Conservation (phyloP, 768 basidiomycete genomes). For the Trametes cinnabarina region DNA sequence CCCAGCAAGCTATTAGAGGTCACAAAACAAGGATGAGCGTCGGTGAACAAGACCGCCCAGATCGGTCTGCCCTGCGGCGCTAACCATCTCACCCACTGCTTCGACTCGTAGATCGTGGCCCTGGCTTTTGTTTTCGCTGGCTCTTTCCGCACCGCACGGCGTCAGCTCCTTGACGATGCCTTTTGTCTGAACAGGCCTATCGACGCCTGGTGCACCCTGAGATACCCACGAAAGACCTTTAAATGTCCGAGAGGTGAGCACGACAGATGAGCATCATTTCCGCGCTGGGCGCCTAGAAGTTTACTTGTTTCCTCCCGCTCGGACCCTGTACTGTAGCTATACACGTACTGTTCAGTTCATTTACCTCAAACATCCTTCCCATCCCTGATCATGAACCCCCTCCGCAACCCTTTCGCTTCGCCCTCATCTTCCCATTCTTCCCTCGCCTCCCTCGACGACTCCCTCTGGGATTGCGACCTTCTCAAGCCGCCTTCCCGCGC, state of each 20-base stretch:
- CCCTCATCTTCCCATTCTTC: not conserved
- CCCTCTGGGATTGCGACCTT: slow-evolving; percentile 10
- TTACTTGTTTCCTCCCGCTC: slow-evolving; percentile 2
- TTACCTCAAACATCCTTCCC: not conserved
- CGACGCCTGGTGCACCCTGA: not conserved
- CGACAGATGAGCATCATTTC: not conserved
- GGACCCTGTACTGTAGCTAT: slow-evolving; percentile 3
- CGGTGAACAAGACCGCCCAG: not conserved
- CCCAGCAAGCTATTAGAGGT: not conserved
- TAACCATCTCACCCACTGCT: not conserved
- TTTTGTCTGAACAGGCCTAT: slow-evolving; percentile 9
- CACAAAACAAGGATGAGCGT: not conserved
- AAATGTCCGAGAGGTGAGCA: not conserved
- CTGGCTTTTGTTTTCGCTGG: slow-evolving; percentile 2
- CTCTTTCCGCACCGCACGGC: not conserved
- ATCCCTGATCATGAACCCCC: slow-evolving; percentile 13
- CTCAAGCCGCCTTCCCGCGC: slow-evolving; percentile 1
- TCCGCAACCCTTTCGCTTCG: slow-evolving; percentile 10
- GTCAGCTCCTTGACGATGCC: not conserved
- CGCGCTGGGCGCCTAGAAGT: slow-evolving; percentile 9
- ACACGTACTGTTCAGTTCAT: slow-evolving; percentile 9
- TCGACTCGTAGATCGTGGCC: not conserved
- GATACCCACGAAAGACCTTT: not conserved
- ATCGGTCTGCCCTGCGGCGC: not conserved
- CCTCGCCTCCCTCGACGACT: not conserved